These are phyloP conservation scores for Diplocarpon rosae DNA, from an alignment of 2,329 filamentous ascomycete species.

Conservation along the genomic window DNA sequence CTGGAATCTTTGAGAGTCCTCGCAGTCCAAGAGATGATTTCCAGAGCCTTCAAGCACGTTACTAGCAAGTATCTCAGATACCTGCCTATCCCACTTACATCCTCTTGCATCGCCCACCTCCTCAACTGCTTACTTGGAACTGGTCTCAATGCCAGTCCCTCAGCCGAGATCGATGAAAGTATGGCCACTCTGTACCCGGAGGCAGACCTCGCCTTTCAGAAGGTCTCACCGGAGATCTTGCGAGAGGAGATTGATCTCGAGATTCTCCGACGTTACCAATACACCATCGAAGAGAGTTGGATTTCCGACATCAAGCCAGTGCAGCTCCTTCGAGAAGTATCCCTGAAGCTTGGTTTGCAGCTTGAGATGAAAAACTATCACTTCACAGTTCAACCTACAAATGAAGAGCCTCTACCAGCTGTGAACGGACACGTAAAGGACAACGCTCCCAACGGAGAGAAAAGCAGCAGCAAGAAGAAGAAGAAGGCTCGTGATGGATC, in stretches of 20 bases:
- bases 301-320: slow-evolving; percentile 55
- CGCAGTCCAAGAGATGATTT: slow-evolving; percentile 82
- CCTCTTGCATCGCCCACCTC: slow-evolving; percentile 71
- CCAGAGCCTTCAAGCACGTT: slow-evolving; percentile 92
- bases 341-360: slow-evolving; percentile 82
- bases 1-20: slow-evolving; percentile 69
- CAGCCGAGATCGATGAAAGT: slow-evolving; percentile 63
- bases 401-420: slow-evolving; percentile 25
- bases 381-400: slow-evolving; percentile 42
- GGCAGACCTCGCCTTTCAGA: slow-evolving; percentile 70
- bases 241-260: slow-evolving; percentile 60
- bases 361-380: slow-evolving; percentile 67
- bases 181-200: slow-evolving; percentile 71
- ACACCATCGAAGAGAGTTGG: slow-evolving; percentile 60
- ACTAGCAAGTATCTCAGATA: slow-evolving; percentile 68
- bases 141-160: slow-evolving; percentile 64
- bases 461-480: slow-evolving; percentile 41
- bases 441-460: slow-evolving; percentile 21
- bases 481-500: slow-evolving; percentile 49
- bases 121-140: slow-evolving; percentile 86
- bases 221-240: slow-evolving; percentile 63
- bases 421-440: slow-evolving; percentile 34
- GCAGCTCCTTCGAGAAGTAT: slow-evolving; percentile 82
- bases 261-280: slow-evolving; percentile 64
- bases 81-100: slow-evolving; percentile 68